Evolutionary conservation across 2,329 filamentous ascomycete genomes (phyloP).

Genomic region (Epichloe gansuensis): DNA sequence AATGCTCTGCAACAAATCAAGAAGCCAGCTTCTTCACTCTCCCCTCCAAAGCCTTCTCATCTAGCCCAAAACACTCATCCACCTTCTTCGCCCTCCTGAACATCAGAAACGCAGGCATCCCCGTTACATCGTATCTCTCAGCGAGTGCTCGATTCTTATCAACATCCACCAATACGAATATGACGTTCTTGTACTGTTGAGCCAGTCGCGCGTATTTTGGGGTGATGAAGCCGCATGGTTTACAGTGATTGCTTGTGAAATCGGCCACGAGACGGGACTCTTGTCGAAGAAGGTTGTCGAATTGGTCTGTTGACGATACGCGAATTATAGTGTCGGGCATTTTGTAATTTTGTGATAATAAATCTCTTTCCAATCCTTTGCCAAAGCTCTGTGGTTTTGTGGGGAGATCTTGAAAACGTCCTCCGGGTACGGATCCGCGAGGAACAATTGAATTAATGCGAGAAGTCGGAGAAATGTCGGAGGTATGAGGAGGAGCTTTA

Average conservation of each 20-base stretch:
- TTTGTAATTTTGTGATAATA: not conserved
- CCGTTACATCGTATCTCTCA: constrained; percentile 65
- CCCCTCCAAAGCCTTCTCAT: constrained; percentile 1
- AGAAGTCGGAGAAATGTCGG: not conserved
- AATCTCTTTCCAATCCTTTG: too few species aligned
- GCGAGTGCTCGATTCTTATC: constrained; percentile 67
- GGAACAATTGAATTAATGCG: too few species aligned
- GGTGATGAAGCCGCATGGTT: constrained; percentile 84
- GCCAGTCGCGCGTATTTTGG: constrained; percentile 42
- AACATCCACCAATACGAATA: constrained; percentile 87
- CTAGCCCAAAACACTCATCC: constrained; percentile 28
- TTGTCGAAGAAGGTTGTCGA: constrained; percentile 36
- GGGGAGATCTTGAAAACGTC: too few species aligned
- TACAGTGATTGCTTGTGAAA: constrained; percentile 69
- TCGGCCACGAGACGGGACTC: constrained; percentile 57
- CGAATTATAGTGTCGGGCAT: not conserved
- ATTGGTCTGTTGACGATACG: constrained; percentile 27
- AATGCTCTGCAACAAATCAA: constrained; percentile 13
- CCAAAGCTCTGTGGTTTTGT: too few species aligned
- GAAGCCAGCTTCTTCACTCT: constrained; percentile 1
- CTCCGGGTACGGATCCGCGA: too few species aligned
- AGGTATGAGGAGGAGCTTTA: not conserved
- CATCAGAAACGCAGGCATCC: constrained; percentile 85
- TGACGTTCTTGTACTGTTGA: constrained; percentile 41
- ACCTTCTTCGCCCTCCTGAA: constrained; percentile 71